Evolutionary conservation across 2,329 filamentous ascomycete genomes (phyloP), one percentile per base, ranked within the genome.

Genomic region (Pseudogymnoascus sp.): DNA sequence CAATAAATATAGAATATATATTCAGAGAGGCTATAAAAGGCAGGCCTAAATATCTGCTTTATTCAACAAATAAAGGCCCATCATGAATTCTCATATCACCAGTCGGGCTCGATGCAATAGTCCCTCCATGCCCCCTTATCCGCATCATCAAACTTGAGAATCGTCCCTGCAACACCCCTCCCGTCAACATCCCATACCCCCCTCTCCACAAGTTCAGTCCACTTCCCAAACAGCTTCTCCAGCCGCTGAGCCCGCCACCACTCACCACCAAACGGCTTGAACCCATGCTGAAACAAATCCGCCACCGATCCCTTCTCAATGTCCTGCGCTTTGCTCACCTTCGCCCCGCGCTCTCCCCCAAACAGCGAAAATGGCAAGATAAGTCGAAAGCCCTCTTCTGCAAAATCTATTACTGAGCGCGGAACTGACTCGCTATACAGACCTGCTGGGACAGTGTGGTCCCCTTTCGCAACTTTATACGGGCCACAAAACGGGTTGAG

Each of bases 221-320:
- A 66, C 33, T 64, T 63, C 28, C 60, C 61, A 10, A 66, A 63
- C 28, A 64, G 47, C n/a, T 33, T 18, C 28, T 59, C 63, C 35
- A 64, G 28, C 23, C 64, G 40, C 18, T 65, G 64, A 5, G 60
- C 60, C 11, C 63, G 53, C 5, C n/a, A 33, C 53, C 47, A 62
- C 8, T 44, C 61, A 25, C 61, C 50, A 50, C 60, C 47, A 37
- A 66, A 66, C n/a, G 60, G 63, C n/a, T 65, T 64, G 28, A 28
- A 50, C 1, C 61, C 59, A 18, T 67, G 60, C 40, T 65, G 62
- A 63, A 62, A 65, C 47, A 64, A 60, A 53, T 62, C 64, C 35
- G 38, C 66, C 65, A 40, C 21, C 6, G 7, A 12, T 37, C 47
- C 65, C 61, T 38, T 63, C 59, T 40, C 37, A 61, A 63, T 59